phyloP scores from a whole-genome alignment of 768 basidiomycete genomes.

The Dioszegia aurantiaca region DNA sequence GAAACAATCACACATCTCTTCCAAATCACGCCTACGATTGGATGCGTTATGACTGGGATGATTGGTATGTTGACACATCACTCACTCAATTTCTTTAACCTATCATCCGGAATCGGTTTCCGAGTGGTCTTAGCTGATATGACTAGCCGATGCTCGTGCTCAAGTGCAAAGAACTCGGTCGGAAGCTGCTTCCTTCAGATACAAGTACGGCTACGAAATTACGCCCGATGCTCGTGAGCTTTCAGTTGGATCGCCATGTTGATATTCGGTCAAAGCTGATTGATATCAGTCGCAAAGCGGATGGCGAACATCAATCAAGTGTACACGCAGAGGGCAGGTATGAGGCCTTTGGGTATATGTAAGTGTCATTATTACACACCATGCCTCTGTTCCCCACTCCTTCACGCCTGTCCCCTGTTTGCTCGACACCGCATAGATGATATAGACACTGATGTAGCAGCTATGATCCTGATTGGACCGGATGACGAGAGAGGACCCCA shows the following conservation, averaged over 20 bases:
- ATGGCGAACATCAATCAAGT: slow-evolving; percentile 98
- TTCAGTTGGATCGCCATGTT: background rate
- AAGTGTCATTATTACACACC: no score
- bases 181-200: slow-evolving; percentile 88
- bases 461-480: slow-evolving; percentile 91
- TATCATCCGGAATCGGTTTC: background rate
- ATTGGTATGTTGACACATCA: slow-evolving; percentile 62
- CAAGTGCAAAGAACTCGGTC: slow-evolving; percentile 80
- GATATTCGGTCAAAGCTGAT: background rate
- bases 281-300: slow-evolving; percentile 68
- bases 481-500: slow-evolving; percentile 93
- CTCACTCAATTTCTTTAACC: background rate
- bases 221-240: slow-evolving; percentile 76
- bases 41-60: slow-evolving; percentile 97
- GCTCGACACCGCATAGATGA: background rate
- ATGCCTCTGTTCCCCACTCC: background rate
- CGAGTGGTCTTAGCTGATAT: no score
- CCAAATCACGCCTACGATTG: slow-evolving; percentile 92
- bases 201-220: slow-evolving; percentile 98
- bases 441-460: slow-evolving; percentile 54
- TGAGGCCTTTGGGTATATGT: slow-evolving; percentile 97
- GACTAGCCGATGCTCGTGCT: slow-evolving; percentile 80
- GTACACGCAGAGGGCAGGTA: slow-evolving; percentile 93
- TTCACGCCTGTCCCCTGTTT: background rate
- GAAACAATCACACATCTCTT: slow-evolving; percentile 91